phyloP scores from a whole-genome alignment of 768 basidiomycete genomes.

The Psilocybe cubensis region DNA sequence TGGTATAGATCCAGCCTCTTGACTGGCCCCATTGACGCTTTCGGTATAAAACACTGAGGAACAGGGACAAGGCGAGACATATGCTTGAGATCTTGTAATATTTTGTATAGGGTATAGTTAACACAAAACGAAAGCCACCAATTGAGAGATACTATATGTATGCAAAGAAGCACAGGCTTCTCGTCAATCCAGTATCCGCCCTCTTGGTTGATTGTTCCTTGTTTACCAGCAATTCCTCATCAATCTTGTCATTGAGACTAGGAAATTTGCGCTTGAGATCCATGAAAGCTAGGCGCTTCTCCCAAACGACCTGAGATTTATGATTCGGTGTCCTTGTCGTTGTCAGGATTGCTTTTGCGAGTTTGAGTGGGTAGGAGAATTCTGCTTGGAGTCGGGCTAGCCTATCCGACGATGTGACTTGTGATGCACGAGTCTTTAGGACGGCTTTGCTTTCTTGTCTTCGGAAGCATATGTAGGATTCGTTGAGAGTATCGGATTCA shows the following conservation, averaged over 20 bases:
- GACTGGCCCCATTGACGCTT: too few species aligned
- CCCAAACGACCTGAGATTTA: constrained; percentile 73
- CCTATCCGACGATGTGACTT: constrained; percentile 88
- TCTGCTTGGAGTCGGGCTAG: constrained; percentile 81
- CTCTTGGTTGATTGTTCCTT: constrained; percentile 71
- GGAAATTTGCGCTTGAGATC: constrained; percentile 83
- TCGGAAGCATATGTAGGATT: constrained; percentile 97
- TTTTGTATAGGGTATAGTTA: constrained; percentile 12
- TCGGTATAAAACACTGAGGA: too few species aligned
- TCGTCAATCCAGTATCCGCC: constrained; percentile 38
- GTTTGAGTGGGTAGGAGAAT: constrained; percentile 68
- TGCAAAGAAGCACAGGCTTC: constrained; percentile 1
- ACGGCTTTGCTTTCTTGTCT: constrained; percentile 92
- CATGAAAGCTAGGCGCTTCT: constrained; percentile 71
- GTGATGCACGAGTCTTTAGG: constrained; percentile 92
- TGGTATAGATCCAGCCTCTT: too few species aligned
- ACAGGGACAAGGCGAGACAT: too few species aligned
- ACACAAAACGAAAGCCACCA: not conserved
- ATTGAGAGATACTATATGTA: constrained; percentile 6
- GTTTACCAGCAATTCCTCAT: constrained; percentile 76
- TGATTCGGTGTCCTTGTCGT: constrained; percentile 69
- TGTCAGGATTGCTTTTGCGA: constrained; percentile 68
- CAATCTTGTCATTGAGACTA: constrained; percentile 58
- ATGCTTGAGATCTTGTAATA: constrained; percentile 1
- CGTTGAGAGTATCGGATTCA: constrained; percentile 86